Conservation (phyloP, 2,329 filamentous ascomycete species). For the Scytalidium lignicola region DNA sequence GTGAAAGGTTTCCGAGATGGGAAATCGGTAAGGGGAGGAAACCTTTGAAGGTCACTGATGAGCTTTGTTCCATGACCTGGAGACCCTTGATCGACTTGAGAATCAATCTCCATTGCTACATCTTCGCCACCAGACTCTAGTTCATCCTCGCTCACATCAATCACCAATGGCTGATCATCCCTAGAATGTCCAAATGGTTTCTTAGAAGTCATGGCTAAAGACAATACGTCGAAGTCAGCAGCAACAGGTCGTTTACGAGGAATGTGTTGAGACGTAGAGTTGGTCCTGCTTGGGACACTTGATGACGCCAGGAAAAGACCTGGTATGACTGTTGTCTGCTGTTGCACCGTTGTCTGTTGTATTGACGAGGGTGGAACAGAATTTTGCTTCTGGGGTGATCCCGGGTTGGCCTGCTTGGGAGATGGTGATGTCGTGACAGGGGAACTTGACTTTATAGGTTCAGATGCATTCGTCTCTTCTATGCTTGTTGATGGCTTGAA, state of each 20-base stretch:
- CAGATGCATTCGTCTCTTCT: background rate
- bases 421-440: background rate
- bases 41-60: constrained; percentile 33
- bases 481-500: background rate
- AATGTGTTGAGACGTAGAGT: constrained; percentile 8
- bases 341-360: background rate
- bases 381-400: background rate
- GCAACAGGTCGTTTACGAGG: constrained; percentile 57
- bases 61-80: constrained; percentile 14
- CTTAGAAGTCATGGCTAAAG: constrained; percentile 33
- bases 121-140: constrained; percentile 53
- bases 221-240: constrained; percentile 62
- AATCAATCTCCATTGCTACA: constrained; percentile 60
- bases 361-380: background rate
- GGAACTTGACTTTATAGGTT: background rate
- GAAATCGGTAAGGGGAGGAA: constrained; percentile 39
- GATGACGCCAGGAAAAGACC: constrained; percentile 25
- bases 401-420: background rate
- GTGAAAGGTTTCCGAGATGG: constrained; percentile 22
- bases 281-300: constrained; percentile 3
- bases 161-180: constrained; percentile 63
- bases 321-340: constrained; percentile 10
- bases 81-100: constrained; percentile 43
- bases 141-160: constrained; percentile 78
- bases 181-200: constrained; percentile 57